A percentile compares a stretch with the other conserved stretches of the same genome.
Evolutionary conservation across 345 rosid species (phyloP).

Genomic region (Cardiospermum halicacabum): DNA sequence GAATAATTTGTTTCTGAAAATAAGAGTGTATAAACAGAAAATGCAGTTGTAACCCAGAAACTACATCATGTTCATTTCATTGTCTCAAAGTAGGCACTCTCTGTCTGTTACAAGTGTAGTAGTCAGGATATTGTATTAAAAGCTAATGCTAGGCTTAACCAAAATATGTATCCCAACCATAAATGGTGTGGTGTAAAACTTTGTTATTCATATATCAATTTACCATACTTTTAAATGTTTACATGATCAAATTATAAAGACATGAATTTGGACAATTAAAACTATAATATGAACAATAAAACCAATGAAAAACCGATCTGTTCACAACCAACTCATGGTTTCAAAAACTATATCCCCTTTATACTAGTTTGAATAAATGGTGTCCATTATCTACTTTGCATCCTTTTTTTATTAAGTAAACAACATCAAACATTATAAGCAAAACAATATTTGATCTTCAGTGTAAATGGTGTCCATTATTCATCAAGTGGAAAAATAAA

Average conservation of each 20-base stretch:
- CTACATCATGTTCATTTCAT: not conserved
- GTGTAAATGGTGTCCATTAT: not conserved
- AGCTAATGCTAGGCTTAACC: too few relatives aligned
- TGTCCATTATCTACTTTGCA: too few relatives aligned
- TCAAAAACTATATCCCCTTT: slow-evolving; percentile 4
- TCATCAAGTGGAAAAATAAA: not conserved
- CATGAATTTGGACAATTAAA: too few relatives aligned
- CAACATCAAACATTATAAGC: too few relatives aligned
- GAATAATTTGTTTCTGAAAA: not conserved
- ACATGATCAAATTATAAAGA: too few relatives aligned
- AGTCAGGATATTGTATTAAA: not conserved
- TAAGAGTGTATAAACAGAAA: not conserved
- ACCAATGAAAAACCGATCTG: not conserved
- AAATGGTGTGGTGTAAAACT: too few relatives aligned
- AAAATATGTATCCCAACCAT: too few relatives aligned
- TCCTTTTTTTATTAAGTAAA: not conserved
- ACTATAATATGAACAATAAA: not conserved
- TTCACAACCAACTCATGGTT: not conserved
- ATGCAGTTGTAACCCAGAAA: not conserved
- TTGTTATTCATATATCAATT: too few relatives aligned
- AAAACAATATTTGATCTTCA: not conserved
- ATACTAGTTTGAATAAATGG: too few relatives aligned
- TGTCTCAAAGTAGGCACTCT: not conserved
- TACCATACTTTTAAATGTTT: too few relatives aligned
- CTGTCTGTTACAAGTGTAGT: not conserved